These are phyloP conservation scores for Gloeostereum incarnatum DNA, from an alignment of 768 basidiomycete species.

Conservation along the genomic window DNA sequence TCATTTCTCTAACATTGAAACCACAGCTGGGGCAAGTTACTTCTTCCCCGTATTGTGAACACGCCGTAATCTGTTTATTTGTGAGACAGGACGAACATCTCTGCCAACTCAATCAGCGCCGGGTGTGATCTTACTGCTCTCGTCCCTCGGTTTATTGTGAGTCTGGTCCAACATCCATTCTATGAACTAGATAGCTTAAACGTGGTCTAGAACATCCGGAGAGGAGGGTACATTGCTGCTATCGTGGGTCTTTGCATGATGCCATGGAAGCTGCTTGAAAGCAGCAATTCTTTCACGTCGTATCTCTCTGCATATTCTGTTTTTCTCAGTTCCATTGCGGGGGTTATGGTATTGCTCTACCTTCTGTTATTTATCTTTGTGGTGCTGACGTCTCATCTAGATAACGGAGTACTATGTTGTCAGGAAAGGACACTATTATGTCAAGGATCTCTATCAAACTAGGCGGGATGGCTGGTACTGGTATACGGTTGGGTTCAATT, in stretches of 20 bases:
- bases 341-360: constrained; percentile 52
- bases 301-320: constrained; percentile 80
- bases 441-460: constrained; percentile 60
- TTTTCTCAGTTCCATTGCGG: constrained; percentile 73
- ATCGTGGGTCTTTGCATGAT: constrained; percentile 68
- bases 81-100: constrained; percentile 57
- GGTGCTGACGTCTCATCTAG: constrained; percentile 19
- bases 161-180: constrained; percentile 12
- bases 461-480: constrained; percentile 58
- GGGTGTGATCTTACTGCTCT: constrained; percentile 79
- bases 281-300: constrained; percentile 67
- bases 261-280: constrained; percentile 70
- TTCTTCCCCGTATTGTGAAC: constrained; percentile 11
- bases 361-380: background rate
- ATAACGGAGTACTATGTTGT: constrained; percentile 76
- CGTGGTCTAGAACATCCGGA: constrained; percentile 64
- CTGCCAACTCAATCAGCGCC: constrained; percentile 76
- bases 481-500: constrained; percentile 68
- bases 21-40: constrained; percentile 3
- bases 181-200: background rate
- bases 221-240: constrained; percentile 79
- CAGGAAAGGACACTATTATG: constrained; percentile 58
- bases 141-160: constrained; percentile 64
- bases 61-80: background rate
- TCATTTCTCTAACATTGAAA: background rate